A percentile compares a stretch with the other conserved stretches of the same genome.
phyloP scores from a whole-genome alignment of 257 asterid species.

The Nicotiana obtusifolia region DNA sequence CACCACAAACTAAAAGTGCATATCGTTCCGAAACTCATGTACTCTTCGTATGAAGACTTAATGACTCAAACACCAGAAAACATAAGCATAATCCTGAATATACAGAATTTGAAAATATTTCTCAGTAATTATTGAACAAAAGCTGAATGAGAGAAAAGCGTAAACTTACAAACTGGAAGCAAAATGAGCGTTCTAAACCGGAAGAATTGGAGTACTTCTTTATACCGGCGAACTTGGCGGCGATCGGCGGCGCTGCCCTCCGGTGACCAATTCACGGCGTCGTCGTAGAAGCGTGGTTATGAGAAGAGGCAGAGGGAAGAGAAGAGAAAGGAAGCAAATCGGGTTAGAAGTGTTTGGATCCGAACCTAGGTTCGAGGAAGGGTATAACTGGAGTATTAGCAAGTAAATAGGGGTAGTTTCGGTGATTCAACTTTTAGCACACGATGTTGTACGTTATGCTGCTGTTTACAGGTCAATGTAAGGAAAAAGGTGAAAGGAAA shows the following conservation, averaged over 20 bases:
- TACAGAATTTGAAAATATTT: background rate
- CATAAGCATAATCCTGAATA: background rate
- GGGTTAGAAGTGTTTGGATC: background rate
- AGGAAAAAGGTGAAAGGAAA: no score
- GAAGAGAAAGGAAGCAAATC: background rate
- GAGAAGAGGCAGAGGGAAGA: background rate
- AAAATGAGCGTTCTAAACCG: background rate
- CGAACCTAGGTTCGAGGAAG: background rate
- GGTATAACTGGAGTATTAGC: background rate
- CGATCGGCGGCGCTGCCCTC: background rate
- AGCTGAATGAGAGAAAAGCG: background rate
- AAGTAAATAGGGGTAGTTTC: background rate
- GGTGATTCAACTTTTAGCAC: background rate
- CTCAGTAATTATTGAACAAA: background rate
- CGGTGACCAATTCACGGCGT: background rate
- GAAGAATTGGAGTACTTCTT: background rate
- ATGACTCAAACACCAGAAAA: background rate
- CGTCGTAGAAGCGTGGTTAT: background rate
- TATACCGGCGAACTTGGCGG: background rate
- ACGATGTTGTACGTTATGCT: no score
- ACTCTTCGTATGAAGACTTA: background rate
- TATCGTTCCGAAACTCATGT: background rate
- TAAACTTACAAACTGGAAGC: conserved; percentile 7
- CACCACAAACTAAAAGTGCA: background rate
- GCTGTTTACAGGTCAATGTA: no score